Evolutionary conservation across 225 moss, liverwort and hornwort species (phyloP).

Genomic region (Bryoerythrophyllum caledonicum): DNA sequence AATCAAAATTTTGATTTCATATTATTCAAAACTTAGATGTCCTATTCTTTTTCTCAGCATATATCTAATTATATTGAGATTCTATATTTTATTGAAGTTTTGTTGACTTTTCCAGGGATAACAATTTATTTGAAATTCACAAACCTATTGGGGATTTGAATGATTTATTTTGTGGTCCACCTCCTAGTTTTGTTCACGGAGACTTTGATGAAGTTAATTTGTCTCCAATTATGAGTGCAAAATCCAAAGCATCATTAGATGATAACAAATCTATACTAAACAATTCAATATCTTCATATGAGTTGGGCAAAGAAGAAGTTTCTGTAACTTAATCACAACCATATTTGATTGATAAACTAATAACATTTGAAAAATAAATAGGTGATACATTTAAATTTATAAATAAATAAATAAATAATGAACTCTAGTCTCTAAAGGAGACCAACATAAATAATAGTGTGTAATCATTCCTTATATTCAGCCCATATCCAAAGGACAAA

Average conservation of each 20-base stretch:
- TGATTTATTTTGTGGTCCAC: background rate
- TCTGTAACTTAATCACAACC: background rate
- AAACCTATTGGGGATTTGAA: fast-evolving
- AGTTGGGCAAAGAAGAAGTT: background rate
- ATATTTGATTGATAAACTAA: background rate
- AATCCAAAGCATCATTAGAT: background rate
- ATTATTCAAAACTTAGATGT: no score
- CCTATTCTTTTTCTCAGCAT: background rate
- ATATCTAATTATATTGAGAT: no score
- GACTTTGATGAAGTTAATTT: background rate
- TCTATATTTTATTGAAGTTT: background rate
- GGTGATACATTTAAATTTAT: background rate
- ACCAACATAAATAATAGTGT: no score
- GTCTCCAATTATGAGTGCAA: background rate
- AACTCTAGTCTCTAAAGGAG: no score
- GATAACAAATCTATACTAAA: background rate
- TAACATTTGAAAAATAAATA: background rate
- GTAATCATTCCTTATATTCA: no score
- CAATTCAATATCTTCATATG: background rate
- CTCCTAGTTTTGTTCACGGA: background rate
- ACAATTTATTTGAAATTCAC: background rate
- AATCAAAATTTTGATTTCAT: no score
- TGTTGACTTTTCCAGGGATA: background rate
- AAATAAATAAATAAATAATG: background rate
- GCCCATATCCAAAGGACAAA: no score